Evolutionary conservation across 73 alveolate species (phyloP), one percentile per base, ranked within the genome.

Genomic region (Paramecium biaurelia): DNA sequence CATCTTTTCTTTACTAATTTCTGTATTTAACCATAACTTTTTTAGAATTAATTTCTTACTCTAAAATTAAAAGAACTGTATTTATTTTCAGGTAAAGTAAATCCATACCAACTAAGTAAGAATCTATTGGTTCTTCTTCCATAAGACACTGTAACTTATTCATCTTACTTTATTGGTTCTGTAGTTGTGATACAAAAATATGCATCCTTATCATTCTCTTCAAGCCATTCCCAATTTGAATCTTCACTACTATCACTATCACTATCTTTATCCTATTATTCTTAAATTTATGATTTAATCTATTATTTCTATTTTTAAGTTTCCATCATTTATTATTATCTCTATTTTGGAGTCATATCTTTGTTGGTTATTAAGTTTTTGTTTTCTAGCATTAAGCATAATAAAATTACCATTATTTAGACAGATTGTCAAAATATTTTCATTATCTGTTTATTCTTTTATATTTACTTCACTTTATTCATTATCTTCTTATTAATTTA

Each of bases 51-150:
- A 43, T 2, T 8, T 21, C 8, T 18, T 89, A 89, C 94, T 38
- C 94, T 89, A 89, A 89, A 89, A 28, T 76, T 70, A 43, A 57
- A 89, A 2, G 94, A 89, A 26, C 87, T 82, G 32, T 89, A 89
- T 42, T 82, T 70, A 49, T 89, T 89, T 10, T 89, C 70, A 30
- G 70, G 30, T 32, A 89, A 43, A 3, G 94, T 70, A 70, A 89
- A 89, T 37, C 94, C 94, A 45, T 89, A 89, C 94, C 94, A 89
- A 35, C 85, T 70, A 9, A 89, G 76, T 26, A 89, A 49, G 57
- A 89, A 89, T 70, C 94, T 68, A 45, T 89, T 89, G 6, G 94
- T 89, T 30, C 94, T 76, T 37, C 87, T 32, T 24, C 94, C 94
- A 45, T 89, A 89, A 20, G 90, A 79, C 5, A 79, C 90, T 3